Conservation (phyloP, 176 grass and related monocot species). For the Musa troglodytarum region DNA sequence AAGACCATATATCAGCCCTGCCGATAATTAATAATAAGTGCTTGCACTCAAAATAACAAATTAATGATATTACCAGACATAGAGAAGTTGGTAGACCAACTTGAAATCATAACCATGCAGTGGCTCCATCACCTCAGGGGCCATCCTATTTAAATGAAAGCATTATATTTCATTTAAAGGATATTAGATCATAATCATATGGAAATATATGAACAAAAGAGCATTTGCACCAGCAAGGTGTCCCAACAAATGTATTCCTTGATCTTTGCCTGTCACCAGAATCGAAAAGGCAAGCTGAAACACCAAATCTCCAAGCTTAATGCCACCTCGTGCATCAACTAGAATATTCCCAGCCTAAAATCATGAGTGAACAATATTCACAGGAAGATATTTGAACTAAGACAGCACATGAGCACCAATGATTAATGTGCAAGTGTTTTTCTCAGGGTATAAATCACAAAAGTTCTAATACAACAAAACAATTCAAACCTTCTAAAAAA, state of each 20-base stretch:
- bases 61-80: background rate
- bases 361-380: background rate
- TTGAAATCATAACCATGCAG: slow-evolving; percentile 95
- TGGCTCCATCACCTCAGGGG: slow-evolving; percentile 89
- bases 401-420: background rate
- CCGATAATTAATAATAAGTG: slow-evolving; percentile 31
- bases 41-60: slow-evolving; percentile 7
- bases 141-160: slow-evolving; percentile 68
- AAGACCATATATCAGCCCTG: slow-evolving; percentile 99
- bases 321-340: slow-evolving; percentile 55
- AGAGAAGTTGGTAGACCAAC: slow-evolving; percentile 35
- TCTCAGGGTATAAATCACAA: no score
- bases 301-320: slow-evolving; percentile 96
- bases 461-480: no score
- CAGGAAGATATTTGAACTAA: background rate
- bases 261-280: slow-evolving; percentile 74
- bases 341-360: slow-evolving; percentile 96
- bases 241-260: slow-evolving; percentile 93
- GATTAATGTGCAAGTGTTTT: no score
- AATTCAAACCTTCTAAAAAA: no score
- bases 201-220: background rate
- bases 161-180: slow-evolving; percentile 12
- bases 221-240: slow-evolving; percentile 76
- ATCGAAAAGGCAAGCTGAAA: slow-evolving; percentile 97
- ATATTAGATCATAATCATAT: background rate